phyloP scores from a whole-genome alignment of 2,329 filamentous ascomycete species.

The Alternaria consortialis region DNA sequence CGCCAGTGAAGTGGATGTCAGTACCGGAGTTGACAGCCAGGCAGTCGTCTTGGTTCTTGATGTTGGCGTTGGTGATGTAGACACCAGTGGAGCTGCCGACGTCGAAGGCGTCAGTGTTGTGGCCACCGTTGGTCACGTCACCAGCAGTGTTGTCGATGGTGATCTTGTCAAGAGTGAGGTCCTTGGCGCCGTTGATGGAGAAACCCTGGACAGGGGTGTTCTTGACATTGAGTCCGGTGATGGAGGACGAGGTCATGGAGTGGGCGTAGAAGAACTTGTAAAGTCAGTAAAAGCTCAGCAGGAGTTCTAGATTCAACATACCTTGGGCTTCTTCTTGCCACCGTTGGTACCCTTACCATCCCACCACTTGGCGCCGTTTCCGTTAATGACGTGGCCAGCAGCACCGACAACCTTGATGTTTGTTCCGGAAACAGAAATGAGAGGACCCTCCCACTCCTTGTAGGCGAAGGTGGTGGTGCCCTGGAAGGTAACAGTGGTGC shows the following conservation, averaged over 20 bases:
- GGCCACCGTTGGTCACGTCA: slow-evolving; percentile 49
- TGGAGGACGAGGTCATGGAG: slow-evolving; percentile 60
- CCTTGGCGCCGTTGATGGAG: slow-evolving; percentile 56
- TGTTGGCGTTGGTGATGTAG: slow-evolving; percentile 60
- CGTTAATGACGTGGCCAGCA: slow-evolving; percentile 64
- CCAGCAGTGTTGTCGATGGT: slow-evolving; percentile 68
- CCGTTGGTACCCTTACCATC: slow-evolving; percentile 58
- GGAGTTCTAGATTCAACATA: slow-evolving; percentile 7
- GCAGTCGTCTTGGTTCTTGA: slow-evolving; percentile 69
- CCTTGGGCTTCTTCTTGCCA: slow-evolving; percentile 56
- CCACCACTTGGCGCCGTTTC: slow-evolving; percentile 63
- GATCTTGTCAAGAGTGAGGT: slow-evolving; percentile 59
- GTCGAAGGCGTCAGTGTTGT: slow-evolving; percentile 68
- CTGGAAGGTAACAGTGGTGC: slow-evolving; percentile 68
- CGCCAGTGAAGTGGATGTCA: slow-evolving; percentile 49
- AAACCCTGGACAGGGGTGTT: slow-evolving; percentile 66
- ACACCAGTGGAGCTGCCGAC: slow-evolving; percentile 60
- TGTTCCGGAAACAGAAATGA: slow-evolving; percentile 67
- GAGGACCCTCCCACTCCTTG: slow-evolving; percentile 70
- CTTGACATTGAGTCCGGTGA: slow-evolving; percentile 61
- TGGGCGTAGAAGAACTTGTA: slow-evolving; percentile 68
- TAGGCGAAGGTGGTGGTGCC: slow-evolving; percentile 74
- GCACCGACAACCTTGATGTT: slow-evolving; percentile 68
- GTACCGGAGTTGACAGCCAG: slow-evolving; percentile 66
- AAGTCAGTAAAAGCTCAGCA: slow-evolving; percentile 20